phyloP scores from a whole-genome alignment of 495 filamentous ascomycete species.

The Podospora sp. region DNA sequence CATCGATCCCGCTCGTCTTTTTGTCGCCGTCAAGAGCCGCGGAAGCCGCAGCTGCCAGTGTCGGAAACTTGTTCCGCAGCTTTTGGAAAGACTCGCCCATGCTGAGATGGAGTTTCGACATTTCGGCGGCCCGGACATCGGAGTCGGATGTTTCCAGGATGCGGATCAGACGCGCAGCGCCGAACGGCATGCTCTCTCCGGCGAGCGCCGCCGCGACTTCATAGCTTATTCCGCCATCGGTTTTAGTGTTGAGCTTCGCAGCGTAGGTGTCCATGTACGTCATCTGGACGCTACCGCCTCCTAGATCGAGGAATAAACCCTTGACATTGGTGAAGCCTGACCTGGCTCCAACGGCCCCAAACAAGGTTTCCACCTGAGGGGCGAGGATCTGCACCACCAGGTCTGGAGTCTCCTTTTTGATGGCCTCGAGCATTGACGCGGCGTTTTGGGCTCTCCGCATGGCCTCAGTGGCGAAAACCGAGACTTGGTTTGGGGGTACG shows the following conservation, averaged over 20 bases:
- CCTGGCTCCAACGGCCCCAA: constrained; percentile 81
- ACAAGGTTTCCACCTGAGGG: constrained; percentile 78
- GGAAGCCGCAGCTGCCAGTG: constrained; percentile 50
- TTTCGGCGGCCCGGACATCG: constrained; percentile 50
- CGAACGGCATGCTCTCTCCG: constrained; percentile 72
- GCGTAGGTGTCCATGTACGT: constrained; percentile 72
- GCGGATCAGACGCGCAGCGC: constrained; percentile 77
- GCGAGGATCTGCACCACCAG: constrained; percentile 70
- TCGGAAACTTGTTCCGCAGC: constrained; percentile 58
- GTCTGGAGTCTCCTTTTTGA: constrained; percentile 58
- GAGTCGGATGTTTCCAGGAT: constrained; percentile 52
- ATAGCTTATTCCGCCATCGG: constrained; percentile 52
- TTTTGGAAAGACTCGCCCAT: constrained; percentile 66
- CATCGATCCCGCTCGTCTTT: constrained; percentile 60
- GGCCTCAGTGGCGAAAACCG: constrained; percentile 85
- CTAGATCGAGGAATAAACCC: constrained; percentile 83
- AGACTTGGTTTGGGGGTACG: constrained; percentile 64
- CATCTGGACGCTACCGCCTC: constrained; percentile 89
- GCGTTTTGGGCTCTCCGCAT: constrained; percentile 81
- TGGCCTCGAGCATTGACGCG: constrained; percentile 63
- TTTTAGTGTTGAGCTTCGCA: constrained; percentile 39
- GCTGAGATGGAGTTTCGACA: constrained; percentile 57
- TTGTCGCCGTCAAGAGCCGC: constrained; percentile 48
- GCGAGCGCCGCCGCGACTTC: constrained; percentile 50
- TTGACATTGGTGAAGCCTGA: constrained; percentile 64